Evolutionary conservation across 177 flowering plant species (phyloP).

Genomic region (Vitis hybrid): DNA sequence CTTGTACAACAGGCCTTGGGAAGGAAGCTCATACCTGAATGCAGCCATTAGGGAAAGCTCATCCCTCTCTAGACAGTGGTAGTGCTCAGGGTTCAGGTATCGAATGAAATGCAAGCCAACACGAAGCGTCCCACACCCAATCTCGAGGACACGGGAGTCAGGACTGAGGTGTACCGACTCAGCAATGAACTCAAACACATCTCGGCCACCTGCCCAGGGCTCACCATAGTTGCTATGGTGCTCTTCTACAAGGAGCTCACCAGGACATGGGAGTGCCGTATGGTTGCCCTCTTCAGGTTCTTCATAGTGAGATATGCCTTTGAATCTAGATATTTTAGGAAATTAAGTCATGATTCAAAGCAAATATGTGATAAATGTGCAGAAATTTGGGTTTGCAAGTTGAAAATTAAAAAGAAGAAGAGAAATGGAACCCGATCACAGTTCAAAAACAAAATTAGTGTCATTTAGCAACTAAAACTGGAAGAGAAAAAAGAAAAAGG

Average conservation of each 20-base stretch:
- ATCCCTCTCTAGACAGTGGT: conserved; percentile 87
- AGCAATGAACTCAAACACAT: conserved; percentile 92
- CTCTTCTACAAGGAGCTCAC: conserved; percentile 88
- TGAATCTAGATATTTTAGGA: conserved; percentile 49
- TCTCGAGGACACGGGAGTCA: conserved; percentile 76
- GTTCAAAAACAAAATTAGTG: too few species aligned
- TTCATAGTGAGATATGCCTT: conserved; percentile 98
- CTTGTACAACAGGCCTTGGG: conserved; percentile 82
- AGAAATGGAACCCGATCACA: too few species aligned
- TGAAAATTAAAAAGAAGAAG: too few species aligned
- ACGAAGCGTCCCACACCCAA: conserved; percentile 95
- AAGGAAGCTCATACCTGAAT: conserved; percentile 89
- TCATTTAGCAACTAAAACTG: too few species aligned
- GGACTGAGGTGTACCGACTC: conserved; percentile 49
- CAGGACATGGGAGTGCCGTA: conserved; percentile 84
- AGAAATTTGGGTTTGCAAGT: too few species aligned
- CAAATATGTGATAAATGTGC: too few species aligned
- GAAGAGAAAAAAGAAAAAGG: too few species aligned
- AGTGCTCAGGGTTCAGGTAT: conserved; percentile 60
- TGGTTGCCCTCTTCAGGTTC: conserved; percentile 61
- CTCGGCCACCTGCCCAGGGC: conserved; percentile 99
- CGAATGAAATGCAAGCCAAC: conserved; percentile 92
- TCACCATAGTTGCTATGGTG: conserved; percentile 99
- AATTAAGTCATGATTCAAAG: neutral
- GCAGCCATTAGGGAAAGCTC: conserved; percentile 94